These are phyloP conservation scores for Leccinum fuscescens DNA, from an alignment of 1,284 basidiomycete species.

Conservation along the genomic window DNA sequence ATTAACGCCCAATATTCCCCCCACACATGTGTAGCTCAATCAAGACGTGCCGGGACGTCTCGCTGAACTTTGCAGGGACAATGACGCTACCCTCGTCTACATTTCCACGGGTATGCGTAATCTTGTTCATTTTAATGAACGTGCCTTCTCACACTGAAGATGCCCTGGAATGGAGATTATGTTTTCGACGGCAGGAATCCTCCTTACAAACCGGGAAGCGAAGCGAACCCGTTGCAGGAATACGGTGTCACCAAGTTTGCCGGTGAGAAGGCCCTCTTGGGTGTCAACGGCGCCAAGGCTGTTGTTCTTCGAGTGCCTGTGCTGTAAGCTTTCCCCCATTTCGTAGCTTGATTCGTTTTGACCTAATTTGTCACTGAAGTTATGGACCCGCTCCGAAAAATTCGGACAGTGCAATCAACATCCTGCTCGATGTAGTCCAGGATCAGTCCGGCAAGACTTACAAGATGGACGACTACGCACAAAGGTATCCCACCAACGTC, in stretches of 20 bases:
- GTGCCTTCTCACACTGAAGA: slow-evolving; percentile 12
- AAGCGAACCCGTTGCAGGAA: slow-evolving; percentile 73
- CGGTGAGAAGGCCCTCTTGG: slow-evolving; percentile 67
- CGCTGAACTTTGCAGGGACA: slow-evolving; percentile 53
- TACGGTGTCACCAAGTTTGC: slow-evolving; percentile 78
- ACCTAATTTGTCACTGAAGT: slow-evolving; percentile 38
- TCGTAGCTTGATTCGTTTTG: not conserved
- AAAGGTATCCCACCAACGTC: slow-evolving; percentile 78
- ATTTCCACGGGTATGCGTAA: slow-evolving; percentile 66
- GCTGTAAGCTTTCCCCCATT: slow-evolving; percentile 46
- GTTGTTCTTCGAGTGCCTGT: slow-evolving; percentile 79
- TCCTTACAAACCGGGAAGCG: slow-evolving; percentile 65
- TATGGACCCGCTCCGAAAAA: slow-evolving; percentile 78
- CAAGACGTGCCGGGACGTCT: slow-evolving; percentile 62
- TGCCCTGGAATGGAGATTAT: slow-evolving; percentile 54
- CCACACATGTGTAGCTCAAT: slow-evolving; percentile 53
- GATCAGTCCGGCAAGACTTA: slow-evolving; percentile 77
- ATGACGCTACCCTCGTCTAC: slow-evolving; percentile 66
- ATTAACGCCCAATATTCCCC: not conserved
- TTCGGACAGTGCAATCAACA: slow-evolving; percentile 76
- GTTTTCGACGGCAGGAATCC: slow-evolving; percentile 85
- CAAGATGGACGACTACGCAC: slow-evolving; percentile 87
- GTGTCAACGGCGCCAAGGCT: slow-evolving; percentile 50
- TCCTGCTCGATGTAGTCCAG: slow-evolving; percentile 73
- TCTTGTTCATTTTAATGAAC: not conserved